A percentile compares a stretch with the other conserved stretches of the same genome.
phyloP scores from a whole-genome alignment of 176 grass and related monocot genomes.

The Musa troglodytarum region DNA sequence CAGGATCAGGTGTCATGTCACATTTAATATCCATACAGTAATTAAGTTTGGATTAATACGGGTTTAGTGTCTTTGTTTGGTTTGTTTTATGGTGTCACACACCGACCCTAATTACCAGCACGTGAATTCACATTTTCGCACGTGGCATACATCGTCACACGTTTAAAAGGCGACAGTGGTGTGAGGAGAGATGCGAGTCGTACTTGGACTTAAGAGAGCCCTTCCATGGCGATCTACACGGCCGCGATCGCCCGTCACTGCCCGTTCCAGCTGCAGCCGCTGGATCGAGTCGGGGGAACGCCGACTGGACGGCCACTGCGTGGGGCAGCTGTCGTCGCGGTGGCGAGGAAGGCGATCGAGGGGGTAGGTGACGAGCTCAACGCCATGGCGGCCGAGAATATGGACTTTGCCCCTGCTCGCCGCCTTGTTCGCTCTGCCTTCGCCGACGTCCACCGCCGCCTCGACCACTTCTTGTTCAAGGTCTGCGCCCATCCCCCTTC shows the following conservation, averaged over 20 bases:
- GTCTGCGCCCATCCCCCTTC: conserved; percentile 13
- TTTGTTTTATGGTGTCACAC: too few relatives aligned
- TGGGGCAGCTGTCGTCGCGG: not conserved
- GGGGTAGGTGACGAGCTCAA: conserved; percentile 66
- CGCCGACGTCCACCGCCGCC: conserved; percentile 51
- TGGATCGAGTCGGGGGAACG: too few relatives aligned
- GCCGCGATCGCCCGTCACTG: not conserved
- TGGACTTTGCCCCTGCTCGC: conserved; percentile 83
- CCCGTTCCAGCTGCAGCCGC: not conserved
- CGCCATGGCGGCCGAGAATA: conserved; percentile 47
- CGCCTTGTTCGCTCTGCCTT: conserved; percentile 53
- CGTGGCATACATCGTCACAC: too few relatives aligned
- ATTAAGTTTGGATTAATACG: too few relatives aligned
- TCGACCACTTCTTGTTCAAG: conserved; percentile 92
- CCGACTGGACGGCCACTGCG: not conserved
- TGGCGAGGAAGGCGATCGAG: conserved; percentile 25
- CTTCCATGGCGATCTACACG: not conserved
- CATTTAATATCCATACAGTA: too few relatives aligned
- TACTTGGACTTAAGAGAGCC: too few relatives aligned
- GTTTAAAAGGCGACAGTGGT: too few relatives aligned
- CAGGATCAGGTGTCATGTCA: too few relatives aligned
- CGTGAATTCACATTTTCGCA: too few relatives aligned
- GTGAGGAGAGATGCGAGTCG: too few relatives aligned
- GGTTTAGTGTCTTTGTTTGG: too few relatives aligned
- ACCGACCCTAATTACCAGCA: too few relatives aligned